Percentiles rank a stretch among this genome's conserved stretches.
Evolutionary conservation across 2,329 filamentous ascomycete species (phyloP).

Genomic region (Monosporascus sp.): DNA sequence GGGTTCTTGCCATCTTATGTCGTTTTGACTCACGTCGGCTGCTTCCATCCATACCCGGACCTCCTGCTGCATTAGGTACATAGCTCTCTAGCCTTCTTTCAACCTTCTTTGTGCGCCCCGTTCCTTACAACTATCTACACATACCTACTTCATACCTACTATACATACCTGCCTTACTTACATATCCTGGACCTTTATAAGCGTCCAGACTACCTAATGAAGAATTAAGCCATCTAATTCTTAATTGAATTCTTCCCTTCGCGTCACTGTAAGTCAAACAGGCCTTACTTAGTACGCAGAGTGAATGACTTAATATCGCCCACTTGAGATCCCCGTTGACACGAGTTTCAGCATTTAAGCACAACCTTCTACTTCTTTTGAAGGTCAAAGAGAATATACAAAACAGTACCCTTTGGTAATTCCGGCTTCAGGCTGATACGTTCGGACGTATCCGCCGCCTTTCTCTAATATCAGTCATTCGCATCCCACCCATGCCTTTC

Average conservation of each 20-base stretch:
- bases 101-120: too few species aligned
- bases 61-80: too few species aligned
- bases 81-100: too few species aligned
- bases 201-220: background rate
- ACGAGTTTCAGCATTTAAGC: background rate
- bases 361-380: background rate
- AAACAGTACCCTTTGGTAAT: background rate
- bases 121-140: too few species aligned
- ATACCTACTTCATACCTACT: too few species aligned
- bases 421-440: background rate
- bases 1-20: too few species aligned
- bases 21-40: too few species aligned
- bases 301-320: background rate
- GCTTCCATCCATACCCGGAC: too few species aligned
- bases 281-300: background rate
- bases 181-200: too few species aligned
- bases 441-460: background rate
- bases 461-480: background rate
- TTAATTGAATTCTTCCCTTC: constrained; percentile 15
- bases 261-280: constrained; percentile 27
- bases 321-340: background rate
- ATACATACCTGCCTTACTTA: too few species aligned
- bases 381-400: background rate
- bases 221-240: background rate
- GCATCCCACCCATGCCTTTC: background rate